Percentiles rank a stretch among this genome's conserved stretches.
These are phyloP conservation scores for Pythium sukuiense DNA, from an alignment of 352 stramenopile species.

Conservation along the genomic window DNA sequence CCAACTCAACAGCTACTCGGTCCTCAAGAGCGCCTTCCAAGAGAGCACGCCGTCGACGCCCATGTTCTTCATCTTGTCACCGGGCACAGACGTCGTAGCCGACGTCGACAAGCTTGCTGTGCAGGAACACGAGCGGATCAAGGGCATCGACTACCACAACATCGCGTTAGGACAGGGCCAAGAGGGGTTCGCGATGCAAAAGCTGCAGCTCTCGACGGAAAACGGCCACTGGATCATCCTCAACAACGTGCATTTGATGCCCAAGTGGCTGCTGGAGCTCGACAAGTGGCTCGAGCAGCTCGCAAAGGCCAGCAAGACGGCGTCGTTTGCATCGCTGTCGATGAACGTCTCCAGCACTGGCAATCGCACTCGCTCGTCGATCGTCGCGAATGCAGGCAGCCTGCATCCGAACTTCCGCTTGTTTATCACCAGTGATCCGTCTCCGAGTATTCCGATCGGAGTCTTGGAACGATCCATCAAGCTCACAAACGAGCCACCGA, in stretches of 20 bases:
- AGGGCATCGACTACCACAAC: constrained; percentile 96
- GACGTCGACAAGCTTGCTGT: constrained; percentile 95
- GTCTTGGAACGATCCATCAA: constrained; percentile 90
- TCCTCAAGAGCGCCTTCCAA: constrained; percentile 92
- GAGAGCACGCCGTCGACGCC: constrained; percentile 95
- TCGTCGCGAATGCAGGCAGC: constrained; percentile 34
- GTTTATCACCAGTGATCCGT: constrained; percentile 91
- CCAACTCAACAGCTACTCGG: constrained; percentile 94
- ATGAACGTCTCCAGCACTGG: constrained; percentile 22
- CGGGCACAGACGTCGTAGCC: constrained; percentile 95
- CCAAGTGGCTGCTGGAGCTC: constrained; percentile 91
- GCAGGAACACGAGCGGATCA: constrained; percentile 90
- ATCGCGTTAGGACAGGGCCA: constrained; percentile 94
- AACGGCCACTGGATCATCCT: constrained; percentile 95
- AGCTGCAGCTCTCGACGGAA: constrained; percentile 81
- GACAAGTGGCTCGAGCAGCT: constrained; percentile 92
- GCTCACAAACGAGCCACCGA: constrained; percentile 87
- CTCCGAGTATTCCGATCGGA: constrained; percentile 81
- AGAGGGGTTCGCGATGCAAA: constrained; percentile 89
- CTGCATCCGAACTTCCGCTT: constrained; percentile 82
- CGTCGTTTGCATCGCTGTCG: constrained; percentile 41
- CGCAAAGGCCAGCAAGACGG: constrained; percentile 53
- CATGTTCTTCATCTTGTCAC: constrained; percentile 97
- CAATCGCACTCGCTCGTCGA: constrained; percentile 3
- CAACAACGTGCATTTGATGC: constrained; percentile 96